Evolutionary conservation across 2,329 filamentous ascomycete species (phyloP).

Genomic region (Trichoderma brevicompactum): DNA sequence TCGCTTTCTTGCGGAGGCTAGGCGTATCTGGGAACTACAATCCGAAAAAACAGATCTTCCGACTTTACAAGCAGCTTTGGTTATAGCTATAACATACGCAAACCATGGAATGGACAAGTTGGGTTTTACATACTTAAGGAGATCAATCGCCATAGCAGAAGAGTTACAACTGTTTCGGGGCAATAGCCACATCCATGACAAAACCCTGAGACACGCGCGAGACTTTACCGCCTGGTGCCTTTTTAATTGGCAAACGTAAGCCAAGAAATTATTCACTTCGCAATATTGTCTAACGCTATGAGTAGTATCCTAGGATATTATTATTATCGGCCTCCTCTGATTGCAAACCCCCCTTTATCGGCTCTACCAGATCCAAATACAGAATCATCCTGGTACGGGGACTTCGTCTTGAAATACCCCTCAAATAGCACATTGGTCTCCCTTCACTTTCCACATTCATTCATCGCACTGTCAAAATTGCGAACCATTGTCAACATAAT

Average conservation of each 20-base stretch:
- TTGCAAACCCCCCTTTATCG: conserved; percentile 36
- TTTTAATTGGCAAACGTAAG: conserved; percentile 41
- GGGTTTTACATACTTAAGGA: conserved; percentile 39
- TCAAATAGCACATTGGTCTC: conserved; percentile 30
- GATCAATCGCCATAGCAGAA: conserved; percentile 39
- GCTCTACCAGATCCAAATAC: conserved; percentile 35
- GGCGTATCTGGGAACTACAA: conserved; percentile 43
- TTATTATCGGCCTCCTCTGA: conserved; percentile 31
- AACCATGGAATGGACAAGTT: conserved; percentile 42
- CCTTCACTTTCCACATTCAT: conserved; percentile 35
- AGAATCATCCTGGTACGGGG: conserved; percentile 37
- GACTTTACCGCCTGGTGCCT: conserved; percentile 42
- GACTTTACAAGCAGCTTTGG: conserved; percentile 41
- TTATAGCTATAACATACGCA: conserved; percentile 38
- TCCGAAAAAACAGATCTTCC: conserved; percentile 35
- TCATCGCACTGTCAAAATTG: conserved; percentile 36
- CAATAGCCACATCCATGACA: neutral
- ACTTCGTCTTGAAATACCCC: conserved; percentile 41
- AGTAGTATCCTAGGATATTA: neutral
- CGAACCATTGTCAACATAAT: conserved; percentile 39
- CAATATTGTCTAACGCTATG: neutral
- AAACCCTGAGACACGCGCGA: conserved; percentile 17
- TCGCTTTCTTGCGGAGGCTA: conserved; percentile 44
- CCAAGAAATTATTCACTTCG: neutral
- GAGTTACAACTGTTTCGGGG: conserved; percentile 37